Evolutionary conservation across 2,329 filamentous ascomycete species (phyloP).

Genomic region (Xylaria multiplex): DNA sequence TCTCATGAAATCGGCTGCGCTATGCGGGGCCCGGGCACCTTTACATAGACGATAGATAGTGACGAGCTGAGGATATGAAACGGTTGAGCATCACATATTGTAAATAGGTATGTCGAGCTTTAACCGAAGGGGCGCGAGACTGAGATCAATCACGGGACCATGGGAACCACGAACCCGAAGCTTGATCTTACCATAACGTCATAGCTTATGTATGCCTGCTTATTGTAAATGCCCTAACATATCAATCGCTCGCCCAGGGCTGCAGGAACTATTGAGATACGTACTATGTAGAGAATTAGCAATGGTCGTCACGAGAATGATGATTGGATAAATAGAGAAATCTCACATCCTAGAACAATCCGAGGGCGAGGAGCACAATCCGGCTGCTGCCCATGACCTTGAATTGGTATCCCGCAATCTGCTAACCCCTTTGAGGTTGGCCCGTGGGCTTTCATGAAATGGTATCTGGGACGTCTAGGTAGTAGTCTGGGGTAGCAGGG

Average conservation of each 20-base stretch:
- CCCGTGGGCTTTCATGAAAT: slow-evolving; percentile 29
- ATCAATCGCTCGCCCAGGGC: slow-evolving; percentile 8
- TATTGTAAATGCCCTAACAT: not conserved
- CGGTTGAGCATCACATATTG: not conserved
- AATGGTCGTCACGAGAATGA: slow-evolving; percentile 1
- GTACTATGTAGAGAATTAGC: not conserved
- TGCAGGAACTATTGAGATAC: slow-evolving; percentile 28
- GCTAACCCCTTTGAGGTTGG: slow-evolving; percentile 39
- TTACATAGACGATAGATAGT: slow-evolving; percentile 15
- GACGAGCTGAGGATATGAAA: slow-evolving; percentile 19
- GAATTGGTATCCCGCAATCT: slow-evolving; percentile 39
- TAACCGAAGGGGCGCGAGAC: slow-evolving; percentile 9
- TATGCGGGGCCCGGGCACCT: slow-evolving; percentile 20
- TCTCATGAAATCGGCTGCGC: slow-evolving; percentile 19
- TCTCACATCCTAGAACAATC: slow-evolving; percentile 16
- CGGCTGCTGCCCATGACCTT: slow-evolving; percentile 22
- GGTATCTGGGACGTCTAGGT: slow-evolving; percentile 33
- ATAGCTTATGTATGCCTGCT: not conserved
- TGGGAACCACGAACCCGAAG: not conserved
- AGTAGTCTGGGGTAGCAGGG: slow-evolving; percentile 48
- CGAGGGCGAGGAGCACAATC: slow-evolving; percentile 16
- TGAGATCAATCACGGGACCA: slow-evolving; percentile 20
- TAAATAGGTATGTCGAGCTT: slow-evolving; percentile 3
- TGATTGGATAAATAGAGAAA: slow-evolving; percentile 25
- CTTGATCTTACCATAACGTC: slow-evolving; percentile 14